A percentile compares a stretch with the other conserved stretches of the same genome.
Evolutionary conservation across 2,329 filamentous ascomycete genomes (phyloP).

Genomic region (Pyricularia sp.): DNA sequence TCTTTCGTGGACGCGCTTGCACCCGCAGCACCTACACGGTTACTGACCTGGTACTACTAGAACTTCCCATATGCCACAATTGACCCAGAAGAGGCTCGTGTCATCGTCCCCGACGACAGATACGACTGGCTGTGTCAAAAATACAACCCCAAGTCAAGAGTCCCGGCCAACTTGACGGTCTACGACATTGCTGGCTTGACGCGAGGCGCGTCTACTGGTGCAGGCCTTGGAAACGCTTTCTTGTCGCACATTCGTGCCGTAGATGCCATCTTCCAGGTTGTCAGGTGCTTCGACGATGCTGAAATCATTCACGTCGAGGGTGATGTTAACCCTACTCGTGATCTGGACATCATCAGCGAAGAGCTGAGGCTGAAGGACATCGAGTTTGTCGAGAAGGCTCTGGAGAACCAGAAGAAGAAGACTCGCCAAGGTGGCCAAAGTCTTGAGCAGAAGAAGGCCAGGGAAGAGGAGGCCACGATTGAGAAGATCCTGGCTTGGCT

Average conservation of each 20-base stretch:
- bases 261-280: slow-evolving; percentile 96
- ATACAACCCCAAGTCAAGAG: slow-evolving; percentile 94
- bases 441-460: slow-evolving; percentile 95
- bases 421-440: slow-evolving; percentile 89
- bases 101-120: slow-evolving; percentile 91
- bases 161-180: slow-evolving; percentile 96
- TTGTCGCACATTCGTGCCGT: slow-evolving; percentile 97
- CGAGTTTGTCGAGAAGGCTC: slow-evolving; percentile 93
- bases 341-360: slow-evolving; percentile 93
- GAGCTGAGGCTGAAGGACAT: slow-evolving; percentile 97
- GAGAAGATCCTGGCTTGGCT: slow-evolving; percentile 81
- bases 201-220: slow-evolving; percentile 90
- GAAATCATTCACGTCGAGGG: slow-evolving; percentile 99
- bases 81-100: slow-evolving; percentile 94
- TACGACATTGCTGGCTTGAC: slow-evolving; percentile 98
- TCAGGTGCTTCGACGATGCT: slow-evolving; percentile 95
- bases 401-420: slow-evolving; percentile 88
- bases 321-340: slow-evolving; percentile 89
- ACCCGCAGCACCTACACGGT: neutral
- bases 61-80: slow-evolving; percentile 99
- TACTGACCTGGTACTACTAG: slow-evolving; percentile 29
- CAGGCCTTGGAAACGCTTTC: slow-evolving; percentile 95
- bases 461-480: slow-evolving; percentile 86
- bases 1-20: slow-evolving; percentile 6
- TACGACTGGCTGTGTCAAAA: slow-evolving; percentile 94